Percentiles rank a stretch among this genome's conserved stretches.
These are phyloP conservation scores for Colletotrichum australisinense DNA, from an alignment of 2,329 filamentous ascomycete species.

Conservation along the genomic window DNA sequence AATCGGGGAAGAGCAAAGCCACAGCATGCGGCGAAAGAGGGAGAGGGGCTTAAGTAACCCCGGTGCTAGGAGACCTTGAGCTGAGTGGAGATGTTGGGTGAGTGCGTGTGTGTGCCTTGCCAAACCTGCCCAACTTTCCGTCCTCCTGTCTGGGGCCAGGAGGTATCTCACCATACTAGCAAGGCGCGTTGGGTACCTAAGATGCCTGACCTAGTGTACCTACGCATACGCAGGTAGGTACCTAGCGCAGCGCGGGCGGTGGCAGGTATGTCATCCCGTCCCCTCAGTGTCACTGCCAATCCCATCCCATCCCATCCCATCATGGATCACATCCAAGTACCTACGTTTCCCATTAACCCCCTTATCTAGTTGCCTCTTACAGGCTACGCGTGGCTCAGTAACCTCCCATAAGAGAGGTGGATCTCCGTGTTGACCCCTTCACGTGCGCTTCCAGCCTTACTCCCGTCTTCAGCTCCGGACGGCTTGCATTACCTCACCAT, in stretches of 20 bases:
- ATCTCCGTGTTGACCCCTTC: not conserved
- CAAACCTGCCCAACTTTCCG: not conserved
- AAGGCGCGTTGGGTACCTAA: not conserved
- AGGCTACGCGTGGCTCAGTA: not conserved
- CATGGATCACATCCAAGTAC: not conserved
- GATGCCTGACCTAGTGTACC: too few species aligned
- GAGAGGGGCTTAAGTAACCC: slow-evolving; percentile 35
- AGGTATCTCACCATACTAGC: not conserved
- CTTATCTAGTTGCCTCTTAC: not conserved
- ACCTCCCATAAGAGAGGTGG: not conserved
- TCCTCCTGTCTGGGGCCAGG: not conserved
- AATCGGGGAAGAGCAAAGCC: slow-evolving; percentile 5
- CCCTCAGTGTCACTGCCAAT: not conserved
- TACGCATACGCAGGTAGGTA: not conserved
- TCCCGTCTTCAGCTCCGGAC: not conserved
- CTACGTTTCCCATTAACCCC: not conserved
- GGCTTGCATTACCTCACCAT: not conserved
- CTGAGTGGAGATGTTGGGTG: not conserved
- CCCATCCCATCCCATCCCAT: not conserved
- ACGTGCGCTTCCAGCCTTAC: not conserved
- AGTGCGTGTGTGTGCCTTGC: not conserved
- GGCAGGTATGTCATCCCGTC: not conserved
- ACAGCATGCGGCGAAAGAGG: slow-evolving; percentile 14
- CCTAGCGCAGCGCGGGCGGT: not conserved
- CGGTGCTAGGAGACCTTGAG: not conserved